Evolutionary conservation across 441 rosid genomes (phyloP).

Genomic region (Macaranga tanarius): DNA sequence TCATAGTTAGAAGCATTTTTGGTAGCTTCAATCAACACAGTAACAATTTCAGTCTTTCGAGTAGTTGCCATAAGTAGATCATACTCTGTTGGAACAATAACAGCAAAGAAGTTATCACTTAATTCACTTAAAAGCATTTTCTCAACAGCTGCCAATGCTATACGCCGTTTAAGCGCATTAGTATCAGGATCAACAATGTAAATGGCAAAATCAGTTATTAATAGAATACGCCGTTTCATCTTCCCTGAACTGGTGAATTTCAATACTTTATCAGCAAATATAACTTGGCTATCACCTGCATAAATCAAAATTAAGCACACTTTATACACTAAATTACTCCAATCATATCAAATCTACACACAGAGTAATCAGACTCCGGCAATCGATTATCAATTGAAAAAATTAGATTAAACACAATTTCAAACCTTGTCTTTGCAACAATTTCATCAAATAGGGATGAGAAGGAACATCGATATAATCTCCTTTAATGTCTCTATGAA

Average conservation of each 20-base stretch:
- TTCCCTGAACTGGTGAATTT: constrained; percentile 88
- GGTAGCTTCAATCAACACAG: constrained; percentile 73
- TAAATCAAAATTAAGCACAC: not conserved
- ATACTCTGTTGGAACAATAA: constrained; percentile 85
- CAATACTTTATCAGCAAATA: constrained; percentile 86
- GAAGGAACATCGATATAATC: constrained; percentile 80
- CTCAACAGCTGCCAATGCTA: constrained; percentile 81
- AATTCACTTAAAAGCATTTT: constrained; percentile 78
- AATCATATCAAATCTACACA: not conserved
- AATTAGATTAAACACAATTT: too few relatives aligned
- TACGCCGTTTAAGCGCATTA: constrained; percentile 68
- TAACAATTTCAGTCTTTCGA: constrained; percentile 85
- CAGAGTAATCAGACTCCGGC: not conserved
- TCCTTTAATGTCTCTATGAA: constrained; percentile 67
- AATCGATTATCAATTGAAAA: not conserved
- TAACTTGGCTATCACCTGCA: constrained; percentile 70
- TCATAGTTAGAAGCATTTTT: constrained; percentile 71
- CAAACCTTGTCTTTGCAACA: constrained; percentile 82
- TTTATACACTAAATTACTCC: not conserved
- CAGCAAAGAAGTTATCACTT: constrained; percentile 84
- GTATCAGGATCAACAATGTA: constrained; percentile 82
- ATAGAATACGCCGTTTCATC: constrained; percentile 71
- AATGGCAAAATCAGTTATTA: constrained; percentile 79
- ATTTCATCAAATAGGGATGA: constrained; percentile 59
- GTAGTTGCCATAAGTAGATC: constrained; percentile 93